Evolutionary conservation across 2,329 filamentous ascomycete species (phyloP).

Genomic region (Triangularia verruculosa): DNA sequence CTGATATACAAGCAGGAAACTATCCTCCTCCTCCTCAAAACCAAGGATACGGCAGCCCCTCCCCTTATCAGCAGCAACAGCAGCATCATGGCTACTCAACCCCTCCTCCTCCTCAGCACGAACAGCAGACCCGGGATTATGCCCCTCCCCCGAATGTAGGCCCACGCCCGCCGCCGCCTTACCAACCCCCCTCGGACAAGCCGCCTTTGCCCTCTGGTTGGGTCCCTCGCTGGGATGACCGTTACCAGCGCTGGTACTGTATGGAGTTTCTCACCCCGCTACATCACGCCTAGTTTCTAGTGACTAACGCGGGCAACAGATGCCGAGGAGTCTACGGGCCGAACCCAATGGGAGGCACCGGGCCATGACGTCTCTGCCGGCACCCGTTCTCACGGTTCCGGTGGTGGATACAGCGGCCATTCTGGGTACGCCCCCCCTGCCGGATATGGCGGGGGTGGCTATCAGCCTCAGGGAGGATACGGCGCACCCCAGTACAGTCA

Average conservation of each 20-base stretch:
- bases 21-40: conserved; percentile 1
- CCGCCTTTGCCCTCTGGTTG: conserved; percentile 52
- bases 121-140: conserved; percentile 4
- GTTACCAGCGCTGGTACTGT: conserved; percentile 53
- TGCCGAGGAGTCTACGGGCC: conserved; percentile 53
- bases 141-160: conserved; percentile 19
- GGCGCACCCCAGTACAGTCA: background rate
- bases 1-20: background rate
- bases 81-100: conserved; percentile 1
- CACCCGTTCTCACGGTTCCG: conserved; percentile 12
- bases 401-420: conserved; percentile 10
- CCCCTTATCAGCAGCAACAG: conserved; percentile 7
- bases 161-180: conserved; percentile 25
- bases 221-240: conserved; percentile 54
- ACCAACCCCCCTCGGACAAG: conserved; percentile 32
- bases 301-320: conserved; percentile 26
- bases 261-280: conserved; percentile 5
- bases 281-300: background rate
- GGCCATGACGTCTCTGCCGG: conserved; percentile 25
- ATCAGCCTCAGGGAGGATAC: conserved; percentile 7
- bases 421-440: conserved; percentile 1
- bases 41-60: conserved; percentile 18
- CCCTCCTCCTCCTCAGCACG: conserved; percentile 10
- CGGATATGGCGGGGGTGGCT: conserved; percentile 8
- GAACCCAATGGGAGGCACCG: conserved; percentile 54